Conservation (phyloP, 805 yeast species). For the Yarrowia deformans region DNA sequence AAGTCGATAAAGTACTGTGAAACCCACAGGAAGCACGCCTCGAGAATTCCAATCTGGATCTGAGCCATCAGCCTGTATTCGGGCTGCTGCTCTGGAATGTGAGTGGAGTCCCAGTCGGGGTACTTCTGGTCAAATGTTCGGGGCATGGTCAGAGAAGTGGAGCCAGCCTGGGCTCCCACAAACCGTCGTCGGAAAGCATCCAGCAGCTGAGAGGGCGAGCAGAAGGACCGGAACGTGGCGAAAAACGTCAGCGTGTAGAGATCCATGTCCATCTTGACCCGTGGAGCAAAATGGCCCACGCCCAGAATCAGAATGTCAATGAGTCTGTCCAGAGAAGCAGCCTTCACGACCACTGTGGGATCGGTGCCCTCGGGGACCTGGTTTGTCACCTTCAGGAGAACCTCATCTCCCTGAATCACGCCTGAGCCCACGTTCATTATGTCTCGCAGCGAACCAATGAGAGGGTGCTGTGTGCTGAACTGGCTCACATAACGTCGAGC, state of each 20-base stretch:
- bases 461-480: constrained; percentile 54
- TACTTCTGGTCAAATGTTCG: constrained; percentile 39
- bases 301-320: constrained; percentile 82
- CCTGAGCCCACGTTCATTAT: constrained; percentile 67
- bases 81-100: constrained; percentile 50
- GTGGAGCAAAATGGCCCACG: constrained; percentile 59
- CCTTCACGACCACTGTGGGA: constrained; percentile 59
- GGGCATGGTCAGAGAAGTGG: constrained; percentile 56
- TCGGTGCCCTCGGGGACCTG: neutral
- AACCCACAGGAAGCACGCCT: constrained; percentile 73
- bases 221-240: constrained; percentile 71
- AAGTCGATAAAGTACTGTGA: constrained; percentile 78
- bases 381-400: constrained; percentile 65
- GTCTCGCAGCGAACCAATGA: constrained; percentile 66
- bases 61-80: constrained; percentile 69
- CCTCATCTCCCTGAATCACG: constrained; percentile 62
- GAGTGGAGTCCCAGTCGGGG: constrained; percentile 46
- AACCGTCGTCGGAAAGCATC: constrained; percentile 63
- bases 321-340: constrained; percentile 77
- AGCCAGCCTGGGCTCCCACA: constrained; percentile 67
- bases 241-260: constrained; percentile 71
- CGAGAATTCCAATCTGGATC: constrained; percentile 82
- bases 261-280: constrained; percentile 67
- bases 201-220: constrained; percentile 62
- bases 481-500: constrained; percentile 49